Evolutionary conservation across 1,284 basidiomycete genomes (phyloP).

Genomic region (Ustilago hordei): DNA sequence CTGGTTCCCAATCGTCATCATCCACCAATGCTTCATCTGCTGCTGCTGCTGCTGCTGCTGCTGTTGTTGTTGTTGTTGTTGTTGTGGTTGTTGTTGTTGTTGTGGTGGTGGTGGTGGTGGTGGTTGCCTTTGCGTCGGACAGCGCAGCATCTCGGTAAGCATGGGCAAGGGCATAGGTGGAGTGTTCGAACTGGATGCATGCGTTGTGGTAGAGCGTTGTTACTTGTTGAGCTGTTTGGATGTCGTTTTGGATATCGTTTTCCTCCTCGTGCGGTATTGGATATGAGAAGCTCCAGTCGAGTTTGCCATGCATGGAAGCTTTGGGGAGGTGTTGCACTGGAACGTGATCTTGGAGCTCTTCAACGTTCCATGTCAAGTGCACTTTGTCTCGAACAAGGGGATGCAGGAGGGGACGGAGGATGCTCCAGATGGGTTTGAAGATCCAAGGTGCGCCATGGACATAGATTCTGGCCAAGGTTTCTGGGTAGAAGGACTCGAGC

Average conservation of each 20-base stretch:
- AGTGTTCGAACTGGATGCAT: constrained; percentile 56
- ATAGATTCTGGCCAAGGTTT: constrained; percentile 61
- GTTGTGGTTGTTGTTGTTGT: neutral
- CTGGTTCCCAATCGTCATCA: constrained; percentile 49
- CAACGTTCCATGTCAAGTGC: constrained; percentile 55
- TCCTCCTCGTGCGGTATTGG: constrained; percentile 52
- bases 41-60: neutral
- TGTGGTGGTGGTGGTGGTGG: constrained; percentile 2
- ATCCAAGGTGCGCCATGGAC: constrained; percentile 66
- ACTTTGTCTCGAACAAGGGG: constrained; percentile 66
- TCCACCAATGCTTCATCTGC: constrained; percentile 19
- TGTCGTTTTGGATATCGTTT: constrained; percentile 56
- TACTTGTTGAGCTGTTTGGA: constrained; percentile 28
- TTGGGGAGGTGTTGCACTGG: constrained; percentile 55
- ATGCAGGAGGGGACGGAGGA: constrained; percentile 61
- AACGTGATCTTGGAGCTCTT: constrained; percentile 58
- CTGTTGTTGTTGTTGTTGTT: neutral
- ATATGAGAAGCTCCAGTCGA: constrained; percentile 57
- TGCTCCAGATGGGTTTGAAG: constrained; percentile 66
- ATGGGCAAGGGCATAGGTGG: constrained; percentile 51
- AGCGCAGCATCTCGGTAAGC: constrained; percentile 41
- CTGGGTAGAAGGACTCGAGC: constrained; percentile 63
- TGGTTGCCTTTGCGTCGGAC: constrained; percentile 26
- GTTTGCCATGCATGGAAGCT: constrained; percentile 49
- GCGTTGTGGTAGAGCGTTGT: constrained; percentile 34